These are phyloP conservation scores for Meyerozyma guilliermondii DNA, from an alignment of 1,139 yeast species.

Conservation along the genomic window DNA sequence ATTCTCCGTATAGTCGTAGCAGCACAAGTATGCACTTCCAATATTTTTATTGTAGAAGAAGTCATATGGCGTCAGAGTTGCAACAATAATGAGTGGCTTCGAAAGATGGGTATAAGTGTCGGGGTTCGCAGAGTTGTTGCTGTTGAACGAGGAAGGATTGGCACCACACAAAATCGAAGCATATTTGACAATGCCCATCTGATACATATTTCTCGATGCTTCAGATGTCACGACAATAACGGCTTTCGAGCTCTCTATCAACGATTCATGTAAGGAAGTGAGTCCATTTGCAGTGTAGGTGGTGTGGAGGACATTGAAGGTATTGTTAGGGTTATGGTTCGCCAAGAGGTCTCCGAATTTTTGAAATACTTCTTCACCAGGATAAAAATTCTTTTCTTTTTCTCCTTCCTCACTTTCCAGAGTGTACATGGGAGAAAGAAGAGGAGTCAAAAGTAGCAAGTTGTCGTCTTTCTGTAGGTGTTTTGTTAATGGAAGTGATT, in stretches of 20 bases:
- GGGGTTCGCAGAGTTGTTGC: slow-evolving; percentile 13
- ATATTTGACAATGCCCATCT: slow-evolving; percentile 59
- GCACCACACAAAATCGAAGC: slow-evolving; percentile 53
- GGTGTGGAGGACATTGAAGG: slow-evolving; percentile 53
- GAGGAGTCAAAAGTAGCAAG: slow-evolving; percentile 50
- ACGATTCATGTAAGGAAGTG: slow-evolving; percentile 51
- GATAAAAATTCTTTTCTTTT: slow-evolving; percentile 20
- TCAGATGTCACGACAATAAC: slow-evolving; percentile 60
- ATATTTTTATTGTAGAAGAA: slow-evolving; percentile 51
- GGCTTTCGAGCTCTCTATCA: slow-evolving; percentile 51
- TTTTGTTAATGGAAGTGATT: slow-evolving; percentile 47
- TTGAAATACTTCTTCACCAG: slow-evolving; percentile 58
- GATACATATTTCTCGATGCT: slow-evolving; percentile 60
- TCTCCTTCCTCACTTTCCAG: slow-evolving; percentile 5
- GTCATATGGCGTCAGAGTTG: slow-evolving; percentile 63
- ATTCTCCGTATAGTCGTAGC: slow-evolving; percentile 55
- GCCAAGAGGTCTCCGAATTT: slow-evolving; percentile 41
- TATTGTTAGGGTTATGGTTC: slow-evolving; percentile 22
- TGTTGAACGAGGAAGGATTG: slow-evolving; percentile 31
- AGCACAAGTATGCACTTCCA: slow-evolving; percentile 57
- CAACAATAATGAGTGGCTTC: slow-evolving; percentile 56
- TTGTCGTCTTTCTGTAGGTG: slow-evolving; percentile 28
- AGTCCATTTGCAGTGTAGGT: slow-evolving; percentile 65
- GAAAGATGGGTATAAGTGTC: slow-evolving; percentile 20
- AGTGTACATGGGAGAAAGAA: slow-evolving; percentile 43